Evolutionary conservation across 345 rosid species (phyloP), one percentile per base, ranked within the genome.

Genomic region (Abelmoschus esculentus): DNA sequence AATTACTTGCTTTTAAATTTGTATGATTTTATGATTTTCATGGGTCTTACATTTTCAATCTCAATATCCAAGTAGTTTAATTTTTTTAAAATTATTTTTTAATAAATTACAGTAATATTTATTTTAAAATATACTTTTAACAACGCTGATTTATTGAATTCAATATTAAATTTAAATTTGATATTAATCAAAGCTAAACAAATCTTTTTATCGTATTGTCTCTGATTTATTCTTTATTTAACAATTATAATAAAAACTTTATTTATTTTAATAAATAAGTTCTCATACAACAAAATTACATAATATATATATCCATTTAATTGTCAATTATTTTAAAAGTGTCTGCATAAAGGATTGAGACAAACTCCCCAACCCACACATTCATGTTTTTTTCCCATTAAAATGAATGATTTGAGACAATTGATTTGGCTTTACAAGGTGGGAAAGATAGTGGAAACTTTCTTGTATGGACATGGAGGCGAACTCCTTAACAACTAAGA

Each of bases 401-500:
- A 19, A 8, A 55, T 19, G 11, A 55, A 54, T 4, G 10, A 28
- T 11, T 22, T 19, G 26, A 12, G 17, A 18, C 46, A 42, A 64
- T 70, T 64, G 66, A 54, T 19, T 54, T 19, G 59, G 69, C 58
- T 42, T 66, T 59, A 1, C 62, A 11, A 57, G 22, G 67, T n/a
- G 47, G 54, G 56, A 22, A 40, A 54, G 65, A 52, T 42, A 69
- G 74, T 79, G 82, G 79, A 69, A 54, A 38, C 61, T 68, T 61
- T 62, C 47, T 65, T 63, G 5, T 10, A n/a, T 31, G 36, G 56
- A 49, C 70, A 32, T 17, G 4, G 13, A 42, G 15, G 10, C 5
- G 11, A 65, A 61, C 55, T 36, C 73, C 74, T 76, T 62, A 46
- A 8, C 69, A 31, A 22, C 72, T 71, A 79, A 79, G 74, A 69